These are phyloP conservation scores for Oidiodendron maius DNA, from an alignment of 495 filamentous ascomycete species.

Conservation along the genomic window DNA sequence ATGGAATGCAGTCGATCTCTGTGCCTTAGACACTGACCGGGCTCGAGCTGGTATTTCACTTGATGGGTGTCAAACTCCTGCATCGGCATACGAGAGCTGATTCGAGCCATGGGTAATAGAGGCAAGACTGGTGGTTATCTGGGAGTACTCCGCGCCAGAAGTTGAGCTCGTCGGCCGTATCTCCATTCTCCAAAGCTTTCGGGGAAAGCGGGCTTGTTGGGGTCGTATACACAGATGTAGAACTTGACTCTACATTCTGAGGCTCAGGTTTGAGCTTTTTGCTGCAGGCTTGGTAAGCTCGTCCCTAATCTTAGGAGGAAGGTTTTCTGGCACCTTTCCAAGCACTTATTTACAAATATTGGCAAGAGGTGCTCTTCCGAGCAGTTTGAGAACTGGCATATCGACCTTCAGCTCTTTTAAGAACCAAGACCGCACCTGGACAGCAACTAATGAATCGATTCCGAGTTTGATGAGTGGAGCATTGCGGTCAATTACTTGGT, in stretches of 20 bases:
- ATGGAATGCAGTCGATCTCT: constrained; percentile 20
- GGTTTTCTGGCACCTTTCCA: too few relatives aligned
- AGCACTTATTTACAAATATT: too few relatives aligned
- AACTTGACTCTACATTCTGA: too few relatives aligned
- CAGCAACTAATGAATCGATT: constrained; percentile 30
- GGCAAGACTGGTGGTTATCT: constrained; percentile 30
- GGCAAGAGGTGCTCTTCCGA: too few relatives aligned
- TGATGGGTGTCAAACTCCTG: background rate
- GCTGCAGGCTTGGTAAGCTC: too few relatives aligned
- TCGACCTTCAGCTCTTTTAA: constrained; percentile 32
- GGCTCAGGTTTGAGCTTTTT: too few relatives aligned
- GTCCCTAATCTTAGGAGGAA: too few relatives aligned
- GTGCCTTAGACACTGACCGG: constrained; percentile 1
- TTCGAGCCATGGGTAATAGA: background rate
- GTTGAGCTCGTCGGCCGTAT: constrained; percentile 3
- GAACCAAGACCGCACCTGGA: constrained; percentile 34
- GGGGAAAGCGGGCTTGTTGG: too few relatives aligned
- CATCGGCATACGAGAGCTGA: background rate
- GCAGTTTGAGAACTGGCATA: constrained; percentile 43
- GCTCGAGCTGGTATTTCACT: background rate
- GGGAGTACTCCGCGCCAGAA: constrained; percentile 33
- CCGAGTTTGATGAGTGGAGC: constrained; percentile 32
- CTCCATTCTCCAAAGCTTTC: too few relatives aligned
- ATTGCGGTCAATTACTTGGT: constrained; percentile 30
- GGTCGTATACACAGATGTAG: too few relatives aligned